phyloP scores from a whole-genome alignment of 1,284 basidiomycete species.

The Trichosporon sp. region DNA sequence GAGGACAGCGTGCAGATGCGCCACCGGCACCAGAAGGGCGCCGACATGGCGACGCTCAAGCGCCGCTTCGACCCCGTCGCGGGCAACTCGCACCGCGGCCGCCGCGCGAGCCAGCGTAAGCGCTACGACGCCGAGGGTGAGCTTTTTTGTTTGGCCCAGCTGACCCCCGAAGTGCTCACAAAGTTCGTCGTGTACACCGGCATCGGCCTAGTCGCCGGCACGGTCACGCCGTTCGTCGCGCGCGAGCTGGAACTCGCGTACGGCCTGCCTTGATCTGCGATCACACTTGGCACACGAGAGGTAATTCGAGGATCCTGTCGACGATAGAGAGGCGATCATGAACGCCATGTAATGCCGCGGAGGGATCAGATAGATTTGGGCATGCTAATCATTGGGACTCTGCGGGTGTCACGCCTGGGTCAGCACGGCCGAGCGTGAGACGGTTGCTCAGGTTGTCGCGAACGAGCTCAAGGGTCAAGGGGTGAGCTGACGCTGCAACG shows the following conservation, averaged over 20 bases:
- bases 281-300: background rate
- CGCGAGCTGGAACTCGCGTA: constrained; percentile 4
- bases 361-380: background rate
- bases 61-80: constrained; percentile 12
- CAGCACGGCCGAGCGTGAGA: background rate
- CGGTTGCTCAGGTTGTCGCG: too few relatives aligned
- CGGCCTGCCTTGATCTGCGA: background rate
- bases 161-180: constrained; percentile 62
- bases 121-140: constrained; percentile 69
- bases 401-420: background rate
- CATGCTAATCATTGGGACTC: background rate
- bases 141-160: constrained; percentile 26
- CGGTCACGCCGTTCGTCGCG: constrained; percentile 54
- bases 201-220: constrained; percentile 66
- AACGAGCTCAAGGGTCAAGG: too few relatives aligned
- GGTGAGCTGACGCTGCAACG: too few relatives aligned
- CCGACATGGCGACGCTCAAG: background rate
- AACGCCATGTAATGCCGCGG: background rate
- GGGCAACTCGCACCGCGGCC: constrained; percentile 7
- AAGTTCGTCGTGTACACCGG: constrained; percentile 88
- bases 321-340: background rate
- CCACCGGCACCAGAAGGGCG: background rate
- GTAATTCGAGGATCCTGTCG: background rate
- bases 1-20: constrained; percentile 7
- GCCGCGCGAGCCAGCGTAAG: background rate